phyloP scores from a whole-genome alignment of 257 asterid genomes.

The Lithospermum erythrorhizon region DNA sequence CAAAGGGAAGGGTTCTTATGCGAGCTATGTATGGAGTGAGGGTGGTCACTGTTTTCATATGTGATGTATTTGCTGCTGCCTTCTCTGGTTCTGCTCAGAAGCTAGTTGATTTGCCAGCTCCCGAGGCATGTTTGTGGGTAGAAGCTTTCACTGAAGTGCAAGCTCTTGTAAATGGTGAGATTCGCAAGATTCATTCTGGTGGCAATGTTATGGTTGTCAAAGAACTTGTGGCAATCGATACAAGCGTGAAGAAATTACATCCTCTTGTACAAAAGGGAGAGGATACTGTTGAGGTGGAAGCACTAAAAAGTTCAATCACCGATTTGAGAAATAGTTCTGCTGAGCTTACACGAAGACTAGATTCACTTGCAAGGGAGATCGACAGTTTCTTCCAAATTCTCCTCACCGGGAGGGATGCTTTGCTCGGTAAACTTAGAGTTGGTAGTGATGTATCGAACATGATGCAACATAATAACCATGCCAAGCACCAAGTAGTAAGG shows the following conservation, averaged over 20 bases:
- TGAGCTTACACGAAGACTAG: conserved; percentile 46
- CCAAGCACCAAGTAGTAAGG: conserved; percentile 32
- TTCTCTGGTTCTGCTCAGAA: conserved; percentile 63
- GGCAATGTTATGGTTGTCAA: conserved; percentile 42
- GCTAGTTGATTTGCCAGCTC: conserved; percentile 40
- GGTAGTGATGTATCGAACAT: conserved; percentile 26
- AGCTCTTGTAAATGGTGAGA: conserved; percentile 42
- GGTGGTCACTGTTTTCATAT: conserved; percentile 50
- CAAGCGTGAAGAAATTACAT: conserved; percentile 43
- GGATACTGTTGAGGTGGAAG: conserved; percentile 20
- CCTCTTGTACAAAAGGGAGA: conserved; percentile 45
- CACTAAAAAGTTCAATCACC: conserved; percentile 17
- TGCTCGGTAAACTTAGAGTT: conserved; percentile 65
- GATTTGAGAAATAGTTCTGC: conserved; percentile 37
- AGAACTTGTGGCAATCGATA: conserved; percentile 66
- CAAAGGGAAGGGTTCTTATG: conserved; percentile 77
- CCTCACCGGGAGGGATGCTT: conserved; percentile 60
- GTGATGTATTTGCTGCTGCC: conserved; percentile 57
- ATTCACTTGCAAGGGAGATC: conserved; percentile 59
- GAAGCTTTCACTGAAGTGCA: conserved; percentile 41
- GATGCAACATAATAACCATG: conserved; percentile 15
- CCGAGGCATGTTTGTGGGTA: conserved; percentile 46
- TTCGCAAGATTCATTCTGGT: conserved; percentile 25
- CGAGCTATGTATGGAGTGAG: conserved; percentile 76
- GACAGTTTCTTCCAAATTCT: conserved; percentile 65